phyloP scores from a whole-genome alignment of 306 rosid genomes.

The Echinosophora koreensis region DNA sequence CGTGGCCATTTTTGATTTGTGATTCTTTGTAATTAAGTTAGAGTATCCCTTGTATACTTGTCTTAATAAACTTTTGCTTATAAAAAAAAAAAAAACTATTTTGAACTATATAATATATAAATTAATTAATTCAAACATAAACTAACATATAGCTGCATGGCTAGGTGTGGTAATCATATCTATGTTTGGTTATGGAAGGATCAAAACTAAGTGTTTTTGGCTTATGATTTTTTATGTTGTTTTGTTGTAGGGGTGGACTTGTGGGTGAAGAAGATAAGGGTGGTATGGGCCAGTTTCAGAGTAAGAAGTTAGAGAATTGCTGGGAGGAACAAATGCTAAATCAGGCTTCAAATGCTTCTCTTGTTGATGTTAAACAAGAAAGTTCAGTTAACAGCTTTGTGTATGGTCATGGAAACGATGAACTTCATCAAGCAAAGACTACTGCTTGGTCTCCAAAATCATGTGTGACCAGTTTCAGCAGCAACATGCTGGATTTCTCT shows the following conservation, averaged over 20 bases:
- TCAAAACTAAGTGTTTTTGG: slow-evolving; percentile 17
- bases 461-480: slow-evolving; percentile 79
- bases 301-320: slow-evolving; percentile 71
- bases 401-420: slow-evolving; percentile 65
- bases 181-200: slow-evolving; percentile 2
- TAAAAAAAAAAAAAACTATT: too few relatives aligned
- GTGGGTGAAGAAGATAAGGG: slow-evolving; percentile 72
- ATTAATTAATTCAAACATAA: not conserved
- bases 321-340: slow-evolving; percentile 70
- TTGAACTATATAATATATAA: too few relatives aligned
- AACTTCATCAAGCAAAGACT: slow-evolving; percentile 55
- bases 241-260: slow-evolving; percentile 69
- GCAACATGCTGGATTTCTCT: slow-evolving; percentile 88
- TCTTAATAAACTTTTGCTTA: too few relatives aligned
- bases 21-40: too few relatives aligned
- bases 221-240: not conserved
- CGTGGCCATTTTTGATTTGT: too few relatives aligned
- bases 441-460: slow-evolving; percentile 78
- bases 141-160: slow-evolving; percentile 21
- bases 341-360: slow-evolving; percentile 55
- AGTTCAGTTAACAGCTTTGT: slow-evolving; percentile 56
- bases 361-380: slow-evolving; percentile 76
- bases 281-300: slow-evolving; percentile 60
- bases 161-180: not conserved
- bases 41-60: too few relatives aligned